Evolutionary conservation across 805 yeast genomes (phyloP), one percentile per base, ranked within the genome.

Genomic region (Teunomyces pallodes): DNA sequence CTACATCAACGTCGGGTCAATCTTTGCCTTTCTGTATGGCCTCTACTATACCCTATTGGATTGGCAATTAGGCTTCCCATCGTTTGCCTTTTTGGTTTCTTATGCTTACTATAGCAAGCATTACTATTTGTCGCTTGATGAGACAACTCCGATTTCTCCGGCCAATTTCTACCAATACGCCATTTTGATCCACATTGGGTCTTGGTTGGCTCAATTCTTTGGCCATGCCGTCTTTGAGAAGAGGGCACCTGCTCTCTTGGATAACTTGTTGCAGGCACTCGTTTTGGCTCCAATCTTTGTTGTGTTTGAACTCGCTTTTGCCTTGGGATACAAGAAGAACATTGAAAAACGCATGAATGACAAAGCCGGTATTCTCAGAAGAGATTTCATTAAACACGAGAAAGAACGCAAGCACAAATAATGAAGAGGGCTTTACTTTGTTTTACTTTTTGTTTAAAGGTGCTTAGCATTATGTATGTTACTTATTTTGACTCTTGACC

Each of bases 271-370:
- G 4, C 97, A 90, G 61, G 94, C 97, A 4, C 64, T 92, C 14
- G 90, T 92, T 0, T 72, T 91, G 52, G 98, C 98, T 0, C 98
- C 98, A 1, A 90, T 81, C 60, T 91, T 92, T 62, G 96, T 90
- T 3, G 70, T 84, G 10, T 88, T 84, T 63, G 98, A 94, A 64
- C 59, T 85, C 2, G 75, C 87, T 10, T 88, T 89, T 57, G 64
- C 69, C 47, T 56, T 83, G n/a, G 97, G 97, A 0, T 78, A 69
- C 58, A 74, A 81, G 55, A 65, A 65, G 46, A 80, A 77, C 26
- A 64, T 85, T 46, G 73, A 81, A 50, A 72, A 67, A 47, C 56
- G 61, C 5, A 81, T 86, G 75, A 76, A 79, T 47, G 65, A 60
- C 43, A 57, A 70, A 56, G 82, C 81, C 30, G 77, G 76, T 39